Evolutionary conservation across 2,329 filamentous ascomycete species (phyloP).

Genomic region (Phialocephala subalpina): DNA sequence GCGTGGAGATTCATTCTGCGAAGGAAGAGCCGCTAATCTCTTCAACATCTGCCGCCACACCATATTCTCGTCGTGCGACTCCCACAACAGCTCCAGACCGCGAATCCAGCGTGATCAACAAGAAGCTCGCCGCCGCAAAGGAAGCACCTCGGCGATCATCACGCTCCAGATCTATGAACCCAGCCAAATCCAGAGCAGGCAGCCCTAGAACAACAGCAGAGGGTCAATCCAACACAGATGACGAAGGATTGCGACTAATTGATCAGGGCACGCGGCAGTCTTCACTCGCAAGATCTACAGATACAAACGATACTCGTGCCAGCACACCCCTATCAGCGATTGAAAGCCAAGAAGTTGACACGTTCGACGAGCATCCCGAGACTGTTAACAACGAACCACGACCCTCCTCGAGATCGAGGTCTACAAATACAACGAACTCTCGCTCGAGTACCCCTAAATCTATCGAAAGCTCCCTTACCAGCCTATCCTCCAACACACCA

Average conservation of each 20-base stretch:
- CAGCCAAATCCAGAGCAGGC: background rate
- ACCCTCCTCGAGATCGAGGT: conserved; percentile 24
- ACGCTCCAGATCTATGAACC: background rate
- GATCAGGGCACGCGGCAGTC: no score
- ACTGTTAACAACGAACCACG: conserved; percentile 14
- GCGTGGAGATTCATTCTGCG: background rate
- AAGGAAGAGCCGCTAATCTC: background rate
- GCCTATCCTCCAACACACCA: conserved; percentile 3
- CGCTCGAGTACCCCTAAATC: conserved; percentile 24
- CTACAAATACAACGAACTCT: conserved; percentile 24
- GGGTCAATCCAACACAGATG: no score
- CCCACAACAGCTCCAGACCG: background rate
- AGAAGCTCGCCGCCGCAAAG: background rate
- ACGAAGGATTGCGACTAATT: no score
- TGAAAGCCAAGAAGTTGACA: conserved; percentile 37
- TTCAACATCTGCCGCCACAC: background rate
- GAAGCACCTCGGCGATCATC: background rate
- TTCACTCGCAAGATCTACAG: background rate
- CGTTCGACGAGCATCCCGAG: conserved; percentile 29
- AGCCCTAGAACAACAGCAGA: no score
- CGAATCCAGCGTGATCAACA: background rate
- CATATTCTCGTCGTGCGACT: background rate
- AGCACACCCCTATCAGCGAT: conserved; percentile 22
- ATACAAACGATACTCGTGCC: background rate
- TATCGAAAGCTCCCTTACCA: conserved; percentile 26